Base-by-base conservation (phyloP, 805 yeast species). In the Yarrowia divulgata region DNA sequence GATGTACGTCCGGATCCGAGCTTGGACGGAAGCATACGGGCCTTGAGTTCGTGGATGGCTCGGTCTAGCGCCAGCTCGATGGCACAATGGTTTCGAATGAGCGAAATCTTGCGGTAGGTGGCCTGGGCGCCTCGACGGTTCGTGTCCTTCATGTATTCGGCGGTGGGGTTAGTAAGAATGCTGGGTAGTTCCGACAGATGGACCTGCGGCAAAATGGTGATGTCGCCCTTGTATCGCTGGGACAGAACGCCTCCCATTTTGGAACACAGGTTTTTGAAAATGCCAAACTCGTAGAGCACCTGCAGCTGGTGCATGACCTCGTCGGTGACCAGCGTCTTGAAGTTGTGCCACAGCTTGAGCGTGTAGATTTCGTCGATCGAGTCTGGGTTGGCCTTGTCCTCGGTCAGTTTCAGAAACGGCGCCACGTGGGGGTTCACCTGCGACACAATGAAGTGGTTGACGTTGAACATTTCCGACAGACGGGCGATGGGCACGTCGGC, bases 371-470 rank as follows among this genome's bases (percentile, higher is more conserved):
- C 68, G 40, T 63, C 68, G 12, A 63, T 35, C 8, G 68, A 63
- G 48, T 63, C 68, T 0, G 68, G 68, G 48, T 63, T 85, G 84
- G 48, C 84, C 79, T 71, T 86, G 48, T 66, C 62, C 50, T 75
- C 75, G 8, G 73, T 68, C n/a, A 76, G 45, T 18, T 71, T 71
- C 73, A 95, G 81, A 64, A 94, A 84, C 0, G 99, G 99, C 2
- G 90, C 91, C 16, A 95, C 97, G 77, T 95, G 99, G 0, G 98
- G 97, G 75, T 95, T 95, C 0, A 95, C 99, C 77, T 95, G 99
- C 57, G 97, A 94, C 0, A 98, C 99, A 73, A 95, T 93, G 71
- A 95, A 93, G 77, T 95, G 97, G 77, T 95, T 97, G 39, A 95
- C 97, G 75, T 95, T 94, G 78, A 95, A 95, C 97, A 95, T 93